Conservation (phyloP, 768 basidiomycete species). For the Rhizopogon sp. region DNA sequence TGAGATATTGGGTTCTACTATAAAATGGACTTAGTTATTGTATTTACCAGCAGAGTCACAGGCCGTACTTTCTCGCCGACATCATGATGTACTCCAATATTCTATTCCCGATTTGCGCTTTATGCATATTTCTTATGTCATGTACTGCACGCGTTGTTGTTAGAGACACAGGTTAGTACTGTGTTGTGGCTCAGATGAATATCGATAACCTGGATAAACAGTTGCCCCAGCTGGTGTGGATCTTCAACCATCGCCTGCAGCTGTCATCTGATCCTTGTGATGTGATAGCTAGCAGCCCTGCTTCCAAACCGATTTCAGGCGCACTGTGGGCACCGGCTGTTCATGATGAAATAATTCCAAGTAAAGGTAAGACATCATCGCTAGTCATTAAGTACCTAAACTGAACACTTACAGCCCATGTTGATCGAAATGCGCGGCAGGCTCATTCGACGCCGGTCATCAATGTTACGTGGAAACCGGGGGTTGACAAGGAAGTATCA, state of each 20-base stretch:
- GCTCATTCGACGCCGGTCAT: neutral
- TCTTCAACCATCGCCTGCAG: neutral
- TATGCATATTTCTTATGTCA: neutral
- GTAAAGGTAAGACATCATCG: neutral
- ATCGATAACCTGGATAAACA: neutral
- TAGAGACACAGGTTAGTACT: neutral
- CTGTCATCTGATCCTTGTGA: neutral
- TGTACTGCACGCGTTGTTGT: neutral
- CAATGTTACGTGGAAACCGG: neutral
- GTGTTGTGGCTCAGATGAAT: neutral
- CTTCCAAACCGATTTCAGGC: neutral
- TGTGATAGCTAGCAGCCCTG: neutral
- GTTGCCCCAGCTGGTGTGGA: neutral
- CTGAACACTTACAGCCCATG: neutral
- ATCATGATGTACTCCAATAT: neutral
- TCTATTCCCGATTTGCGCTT: neutral
- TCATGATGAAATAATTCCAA: neutral
- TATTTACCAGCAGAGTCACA: neutral
- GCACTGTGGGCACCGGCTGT: neutral
- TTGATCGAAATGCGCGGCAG: neutral
- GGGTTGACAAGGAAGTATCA: neutral
- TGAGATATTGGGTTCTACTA: neutral
- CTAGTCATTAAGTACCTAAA: neutral
- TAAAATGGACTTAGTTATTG: neutral
- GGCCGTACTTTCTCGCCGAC: neutral